Conservation (phyloP, 2,329 filamentous ascomycete genomes). For the Immersiporthe knoxdaviesiana region DNA sequence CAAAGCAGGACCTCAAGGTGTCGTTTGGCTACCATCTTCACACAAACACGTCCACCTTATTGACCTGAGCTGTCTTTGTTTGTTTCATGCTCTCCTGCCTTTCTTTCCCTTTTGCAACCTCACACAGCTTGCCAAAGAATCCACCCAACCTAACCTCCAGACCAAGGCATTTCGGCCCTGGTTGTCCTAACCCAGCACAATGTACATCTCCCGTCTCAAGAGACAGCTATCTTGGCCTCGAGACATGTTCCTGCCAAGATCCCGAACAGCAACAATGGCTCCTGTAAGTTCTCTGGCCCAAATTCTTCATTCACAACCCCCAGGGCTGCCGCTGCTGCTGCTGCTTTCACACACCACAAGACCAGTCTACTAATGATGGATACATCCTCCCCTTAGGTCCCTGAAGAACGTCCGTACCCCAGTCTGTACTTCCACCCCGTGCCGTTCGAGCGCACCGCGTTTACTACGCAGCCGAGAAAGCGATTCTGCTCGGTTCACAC, state of each 20-base stretch:
- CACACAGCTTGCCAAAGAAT: neutral
- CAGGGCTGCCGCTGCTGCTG: neutral
- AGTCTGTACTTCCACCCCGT: conserved; percentile 6
- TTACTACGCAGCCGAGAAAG: neutral
- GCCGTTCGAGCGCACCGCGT: neutral
- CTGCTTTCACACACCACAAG: neutral
- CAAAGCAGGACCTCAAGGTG: neutral
- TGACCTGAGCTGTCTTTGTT: neutral
- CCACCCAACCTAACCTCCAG: neutral
- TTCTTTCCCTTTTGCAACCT: neutral
- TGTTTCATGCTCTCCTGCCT: neutral
- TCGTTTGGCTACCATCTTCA: neutral
- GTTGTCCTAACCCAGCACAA: neutral
- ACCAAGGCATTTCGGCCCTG: neutral
- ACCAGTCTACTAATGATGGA: neutral
- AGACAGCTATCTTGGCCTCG: conserved; percentile 10
- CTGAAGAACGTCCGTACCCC: conserved; percentile 14
- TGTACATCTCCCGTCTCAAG: neutral
- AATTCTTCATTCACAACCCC: neutral
- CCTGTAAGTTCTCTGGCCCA: neutral
- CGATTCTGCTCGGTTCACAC: conserved; percentile 8
- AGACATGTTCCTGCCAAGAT: neutral
- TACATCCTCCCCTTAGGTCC: neutral
- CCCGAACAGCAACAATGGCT: neutral
- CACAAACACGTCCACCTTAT: neutral